These are phyloP conservation scores for Lolium multiflorum DNA, from an alignment of 176 grass and related monocot genomes.

Conservation along the genomic window DNA sequence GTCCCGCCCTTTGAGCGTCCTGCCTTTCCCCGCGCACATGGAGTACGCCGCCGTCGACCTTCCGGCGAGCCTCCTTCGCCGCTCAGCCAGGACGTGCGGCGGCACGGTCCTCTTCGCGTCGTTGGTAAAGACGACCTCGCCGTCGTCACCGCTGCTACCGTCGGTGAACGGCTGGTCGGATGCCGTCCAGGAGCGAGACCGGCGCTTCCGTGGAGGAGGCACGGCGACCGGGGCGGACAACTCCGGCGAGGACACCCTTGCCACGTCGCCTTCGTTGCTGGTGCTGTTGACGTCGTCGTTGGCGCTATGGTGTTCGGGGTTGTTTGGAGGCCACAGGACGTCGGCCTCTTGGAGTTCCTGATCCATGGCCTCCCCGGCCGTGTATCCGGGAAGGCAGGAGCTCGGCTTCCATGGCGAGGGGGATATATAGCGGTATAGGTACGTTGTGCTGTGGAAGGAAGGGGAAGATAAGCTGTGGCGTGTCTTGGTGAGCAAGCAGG, in stretches of 20 bases:
- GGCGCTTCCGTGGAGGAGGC: constrained; percentile 44
- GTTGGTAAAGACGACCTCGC: not conserved
- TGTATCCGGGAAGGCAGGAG: constrained; percentile 26
- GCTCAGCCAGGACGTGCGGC: constrained; percentile 51
- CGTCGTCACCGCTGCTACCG: not conserved
- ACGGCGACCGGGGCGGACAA: constrained; percentile 42
- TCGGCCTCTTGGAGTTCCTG: constrained; percentile 63
- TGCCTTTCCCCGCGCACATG: constrained; percentile 72
- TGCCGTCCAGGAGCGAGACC: constrained; percentile 56
- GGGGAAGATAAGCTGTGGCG: constrained; percentile 1
- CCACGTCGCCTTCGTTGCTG: too few species aligned
- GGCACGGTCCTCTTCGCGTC: constrained; percentile 27
- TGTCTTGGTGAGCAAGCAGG: constrained; percentile 62
- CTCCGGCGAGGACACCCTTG: not conserved
- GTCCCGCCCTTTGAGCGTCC: constrained; percentile 88
- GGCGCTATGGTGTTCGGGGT: too few species aligned
- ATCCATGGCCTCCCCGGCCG: constrained; percentile 58
- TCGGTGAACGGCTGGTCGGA: not conserved
- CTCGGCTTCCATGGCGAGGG: not conserved
- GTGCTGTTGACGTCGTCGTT: too few species aligned
- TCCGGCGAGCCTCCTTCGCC: constrained; percentile 12
- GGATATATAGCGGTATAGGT: constrained; percentile 35
- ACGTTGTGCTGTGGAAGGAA: constrained; percentile 20
- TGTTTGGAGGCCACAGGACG: constrained; percentile 51
- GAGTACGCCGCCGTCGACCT: constrained; percentile 58